Evolutionary conservation across 768 basidiomycete genomes (phyloP).

Genomic region (Mycena vitilis): DNA sequence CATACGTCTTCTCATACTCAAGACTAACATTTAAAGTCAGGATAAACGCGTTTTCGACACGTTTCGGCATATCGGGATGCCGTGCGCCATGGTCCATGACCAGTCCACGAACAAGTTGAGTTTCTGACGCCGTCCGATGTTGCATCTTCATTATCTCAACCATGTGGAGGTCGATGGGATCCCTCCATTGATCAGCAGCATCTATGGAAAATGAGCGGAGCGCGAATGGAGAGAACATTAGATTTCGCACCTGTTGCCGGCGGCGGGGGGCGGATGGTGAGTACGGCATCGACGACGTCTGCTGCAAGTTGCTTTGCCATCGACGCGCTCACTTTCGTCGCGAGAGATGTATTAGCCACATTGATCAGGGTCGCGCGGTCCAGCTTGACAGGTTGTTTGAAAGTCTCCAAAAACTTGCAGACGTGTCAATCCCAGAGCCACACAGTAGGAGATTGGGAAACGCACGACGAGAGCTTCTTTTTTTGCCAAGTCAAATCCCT

Average conservation of each 20-base stretch:
- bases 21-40: constrained; percentile 96
- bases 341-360: constrained; percentile 94
- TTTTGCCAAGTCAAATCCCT: constrained; percentile 97
- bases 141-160: constrained; percentile 99
- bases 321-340: constrained; percentile 87
- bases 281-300: constrained; percentile 95
- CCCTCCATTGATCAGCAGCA: constrained; percentile 74
- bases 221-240: constrained; percentile 30
- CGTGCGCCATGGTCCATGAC: constrained; percentile 97
- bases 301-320: constrained; percentile 91
- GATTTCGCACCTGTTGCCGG: constrained; percentile 64
- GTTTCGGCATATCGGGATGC: constrained; percentile 99
- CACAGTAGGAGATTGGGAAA: constrained; percentile 21
- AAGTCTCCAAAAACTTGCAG: constrained; percentile 89
- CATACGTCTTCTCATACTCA: constrained; percentile 99
- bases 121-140: constrained; percentile 97
- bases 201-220: constrained; percentile 50
- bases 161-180: constrained; percentile 99
- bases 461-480: constrained; percentile 90
- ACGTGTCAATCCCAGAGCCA: constrained; percentile 20
- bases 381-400: constrained; percentile 80
- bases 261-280: constrained; percentile 82
- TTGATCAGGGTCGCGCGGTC: constrained; percentile 93
- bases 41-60: constrained; percentile 95
- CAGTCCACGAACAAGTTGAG: constrained; percentile 93